These are phyloP conservation scores for Golubevia pallescens DNA, from an alignment of 1,284 basidiomycete genomes.

Conservation along the genomic window DNA sequence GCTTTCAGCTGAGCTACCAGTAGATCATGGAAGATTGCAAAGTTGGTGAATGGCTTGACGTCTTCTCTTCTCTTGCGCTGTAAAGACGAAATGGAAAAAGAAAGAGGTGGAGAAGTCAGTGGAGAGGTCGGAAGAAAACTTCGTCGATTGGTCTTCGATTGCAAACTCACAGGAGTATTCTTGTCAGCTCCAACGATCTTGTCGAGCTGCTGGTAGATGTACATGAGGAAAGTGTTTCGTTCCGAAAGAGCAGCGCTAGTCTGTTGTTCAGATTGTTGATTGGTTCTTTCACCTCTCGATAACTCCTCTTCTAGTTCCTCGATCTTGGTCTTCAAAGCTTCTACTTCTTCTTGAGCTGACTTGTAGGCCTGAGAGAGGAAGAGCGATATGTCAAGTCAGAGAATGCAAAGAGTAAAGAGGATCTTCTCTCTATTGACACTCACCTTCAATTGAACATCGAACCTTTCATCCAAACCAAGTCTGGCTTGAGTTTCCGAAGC, in stretches of 20 bases:
- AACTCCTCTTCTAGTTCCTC: conserved; percentile 43
- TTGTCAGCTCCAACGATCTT: conserved; percentile 29
- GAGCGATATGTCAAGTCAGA: no score
- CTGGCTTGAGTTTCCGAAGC: conserved; percentile 43
- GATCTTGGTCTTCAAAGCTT: conserved; percentile 2
- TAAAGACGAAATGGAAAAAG: neutral
- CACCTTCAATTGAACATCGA: conserved; percentile 37
- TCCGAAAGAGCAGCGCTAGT: conserved; percentile 35
- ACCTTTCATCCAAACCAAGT: conserved; percentile 42
- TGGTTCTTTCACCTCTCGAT: conserved; percentile 29
- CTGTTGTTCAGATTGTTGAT: conserved; percentile 25
- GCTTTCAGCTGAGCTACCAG: conserved; percentile 34
- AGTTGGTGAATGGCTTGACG: conserved; percentile 52
- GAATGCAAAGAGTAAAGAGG: no score
- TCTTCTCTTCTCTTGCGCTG: conserved; percentile 26
- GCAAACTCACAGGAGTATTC: neutral
- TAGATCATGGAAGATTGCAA: conserved; percentile 50
- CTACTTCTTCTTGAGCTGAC: conserved; percentile 12
- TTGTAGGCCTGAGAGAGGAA: conserved; percentile 1
- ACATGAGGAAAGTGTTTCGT: conserved; percentile 43
- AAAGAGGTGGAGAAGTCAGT: neutral
- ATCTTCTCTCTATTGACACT: no score
- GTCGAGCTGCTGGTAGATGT: conserved; percentile 47
- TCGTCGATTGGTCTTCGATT: no score
- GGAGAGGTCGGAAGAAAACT: no score